A percentile compares a stretch with the other conserved stretches of the same genome.
Conservation (phyloP, 371 early-diverging fungal species). For the Chytridium lagenaria region DNA sequence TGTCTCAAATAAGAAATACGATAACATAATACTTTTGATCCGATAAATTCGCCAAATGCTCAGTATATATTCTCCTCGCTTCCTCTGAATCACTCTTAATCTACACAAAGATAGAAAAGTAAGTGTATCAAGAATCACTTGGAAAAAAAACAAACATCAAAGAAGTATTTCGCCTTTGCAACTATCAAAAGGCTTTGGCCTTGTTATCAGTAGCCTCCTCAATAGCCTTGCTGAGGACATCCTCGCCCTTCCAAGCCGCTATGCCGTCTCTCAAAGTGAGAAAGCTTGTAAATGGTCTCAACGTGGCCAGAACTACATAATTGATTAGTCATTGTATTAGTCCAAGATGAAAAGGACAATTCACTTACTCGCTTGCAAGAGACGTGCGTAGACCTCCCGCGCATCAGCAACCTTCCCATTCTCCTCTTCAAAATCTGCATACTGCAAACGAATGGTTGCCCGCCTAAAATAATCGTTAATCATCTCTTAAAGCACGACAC, state of each 20-base stretch:
- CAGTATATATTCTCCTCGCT: constrained; percentile 55
- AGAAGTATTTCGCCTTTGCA: constrained; percentile 55
- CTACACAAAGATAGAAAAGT: constrained; percentile 1
- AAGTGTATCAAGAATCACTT: constrained; percentile 6
- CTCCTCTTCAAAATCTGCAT: constrained; percentile 65
- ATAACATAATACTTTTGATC: constrained; percentile 58
- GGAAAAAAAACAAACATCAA: constrained; percentile 36
- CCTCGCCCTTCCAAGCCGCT: constrained; percentile 49
- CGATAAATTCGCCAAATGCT: constrained; percentile 41
- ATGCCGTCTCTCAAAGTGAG: constrained; percentile 64
- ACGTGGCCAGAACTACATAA: constrained; percentile 62
- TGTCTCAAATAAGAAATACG: constrained; percentile 66
- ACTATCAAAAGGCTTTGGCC: constrained; percentile 59
- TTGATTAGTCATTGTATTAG: neutral
- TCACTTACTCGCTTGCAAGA: constrained; percentile 52
- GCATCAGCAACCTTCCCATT: constrained; percentile 58
- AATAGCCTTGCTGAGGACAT: constrained; percentile 49
- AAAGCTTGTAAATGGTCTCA: constrained; percentile 59
- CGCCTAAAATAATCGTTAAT: constrained; percentile 32
- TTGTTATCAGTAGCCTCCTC: constrained; percentile 48
- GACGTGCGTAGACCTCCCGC: constrained; percentile 52
- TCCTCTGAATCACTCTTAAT: constrained; percentile 48
- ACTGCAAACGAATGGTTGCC: constrained; percentile 54
- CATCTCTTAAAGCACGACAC: neutral
- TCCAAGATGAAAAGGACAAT: constrained; percentile 18